Percentiles rank a stretch among this genome's conserved stretches.
phyloP scores from a whole-genome alignment of 2,329 filamentous ascomycete species.

The Botrytis tulipae region DNA sequence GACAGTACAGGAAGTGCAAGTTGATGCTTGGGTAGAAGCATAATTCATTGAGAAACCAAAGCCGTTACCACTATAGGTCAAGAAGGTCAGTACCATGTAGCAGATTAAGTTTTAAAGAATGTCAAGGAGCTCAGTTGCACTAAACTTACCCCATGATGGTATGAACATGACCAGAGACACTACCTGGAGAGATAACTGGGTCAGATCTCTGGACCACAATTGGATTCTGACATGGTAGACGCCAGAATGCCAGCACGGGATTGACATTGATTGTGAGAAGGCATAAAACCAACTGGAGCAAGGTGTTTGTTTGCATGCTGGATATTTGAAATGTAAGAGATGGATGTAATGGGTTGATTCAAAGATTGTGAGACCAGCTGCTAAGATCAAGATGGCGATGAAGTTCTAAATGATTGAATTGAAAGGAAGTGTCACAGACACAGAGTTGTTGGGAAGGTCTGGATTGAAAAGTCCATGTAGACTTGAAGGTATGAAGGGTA shows the following conservation, averaged over 20 bases:
- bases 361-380: constrained; percentile 6
- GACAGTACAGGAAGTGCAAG: constrained; percentile 63
- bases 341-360: neutral
- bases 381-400: neutral
- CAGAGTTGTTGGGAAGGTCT: neutral
- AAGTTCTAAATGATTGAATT: neutral
- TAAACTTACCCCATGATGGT: constrained; percentile 54
- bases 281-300: constrained; percentile 10
- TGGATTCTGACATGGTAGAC: constrained; percentile 41
- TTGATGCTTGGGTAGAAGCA: constrained; percentile 49
- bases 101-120: rapidly evolving
- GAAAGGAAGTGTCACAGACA: constrained; percentile 6
- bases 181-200: constrained; percentile 57
- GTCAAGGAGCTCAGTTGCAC: neutral
- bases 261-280: constrained; percentile 2
- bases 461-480: neutral
- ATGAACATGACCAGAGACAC: constrained; percentile 56
- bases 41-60: constrained; percentile 57
- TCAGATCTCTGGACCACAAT: constrained; percentile 54
- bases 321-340: neutral
- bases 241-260: constrained; percentile 46
- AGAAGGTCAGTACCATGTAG: neutral
- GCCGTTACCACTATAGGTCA: constrained; percentile 42
- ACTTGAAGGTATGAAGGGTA: neutral
- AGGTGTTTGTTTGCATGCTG: constrained; percentile 4